phyloP scores from a whole-genome alignment of 2,329 filamentous ascomycete genomes.

The Cercospora janseana region DNA sequence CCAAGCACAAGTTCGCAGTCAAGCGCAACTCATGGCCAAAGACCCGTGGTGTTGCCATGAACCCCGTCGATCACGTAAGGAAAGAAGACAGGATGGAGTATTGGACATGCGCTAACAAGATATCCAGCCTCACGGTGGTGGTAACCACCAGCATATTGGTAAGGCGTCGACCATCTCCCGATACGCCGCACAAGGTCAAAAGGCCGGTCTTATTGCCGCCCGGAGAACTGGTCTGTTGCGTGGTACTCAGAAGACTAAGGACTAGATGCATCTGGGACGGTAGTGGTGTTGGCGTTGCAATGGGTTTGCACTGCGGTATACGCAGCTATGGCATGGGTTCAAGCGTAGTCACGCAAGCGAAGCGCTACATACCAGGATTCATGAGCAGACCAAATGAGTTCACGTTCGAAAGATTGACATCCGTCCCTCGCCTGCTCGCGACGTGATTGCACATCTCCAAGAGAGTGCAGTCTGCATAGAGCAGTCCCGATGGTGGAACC shows the following conservation, averaged over 20 bases:
- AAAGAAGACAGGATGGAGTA: background rate
- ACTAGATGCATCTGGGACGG: slow-evolving; percentile 46
- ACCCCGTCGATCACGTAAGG: slow-evolving; percentile 92
- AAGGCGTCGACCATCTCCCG: slow-evolving; percentile 99
- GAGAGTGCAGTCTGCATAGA: background rate
- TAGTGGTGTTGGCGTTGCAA: slow-evolving; percentile 35
- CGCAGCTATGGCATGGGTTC: slow-evolving; percentile 27
- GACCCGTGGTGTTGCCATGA: slow-evolving; percentile 99
- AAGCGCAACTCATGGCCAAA: slow-evolving; percentile 99
- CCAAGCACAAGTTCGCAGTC: slow-evolving; percentile 99
- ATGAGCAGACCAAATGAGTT: slow-evolving; percentile 29
- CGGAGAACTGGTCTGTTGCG: slow-evolving; percentile 99
- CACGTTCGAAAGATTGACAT: slow-evolving; percentile 23
- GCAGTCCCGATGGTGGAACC: background rate
- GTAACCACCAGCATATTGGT: slow-evolving; percentile 99
- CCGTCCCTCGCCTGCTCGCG: slow-evolving; percentile 3
- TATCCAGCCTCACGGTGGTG: slow-evolving; percentile 57
- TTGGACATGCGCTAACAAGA: slow-evolving; percentile 32
- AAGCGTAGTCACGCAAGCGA: slow-evolving; percentile 29
- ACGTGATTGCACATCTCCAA: slow-evolving; percentile 2
- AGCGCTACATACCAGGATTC: slow-evolving; percentile 27
- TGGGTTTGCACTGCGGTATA: slow-evolving; percentile 28
- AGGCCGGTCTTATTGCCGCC: slow-evolving; percentile 99
- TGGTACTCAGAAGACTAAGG: slow-evolving; percentile 99
- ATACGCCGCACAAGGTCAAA: slow-evolving; percentile 97